These are phyloP conservation scores for Cucurbita maxima DNA, from an alignment of 306 rosid genomes.

Conservation along the genomic window DNA sequence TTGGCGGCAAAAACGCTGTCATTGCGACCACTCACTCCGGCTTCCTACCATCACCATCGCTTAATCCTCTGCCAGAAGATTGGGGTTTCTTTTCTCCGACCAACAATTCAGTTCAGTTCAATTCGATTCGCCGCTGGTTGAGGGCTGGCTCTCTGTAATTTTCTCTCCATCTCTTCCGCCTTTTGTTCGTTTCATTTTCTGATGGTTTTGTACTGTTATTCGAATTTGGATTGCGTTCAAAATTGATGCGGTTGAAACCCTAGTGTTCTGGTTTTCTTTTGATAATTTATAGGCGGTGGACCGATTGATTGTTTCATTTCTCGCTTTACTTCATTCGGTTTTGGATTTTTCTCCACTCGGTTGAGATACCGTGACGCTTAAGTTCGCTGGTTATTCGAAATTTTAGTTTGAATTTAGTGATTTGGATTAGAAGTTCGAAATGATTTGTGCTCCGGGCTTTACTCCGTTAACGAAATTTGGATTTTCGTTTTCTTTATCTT, in stretches of 20 bases:
- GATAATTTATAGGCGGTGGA: too few species aligned
- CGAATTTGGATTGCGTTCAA: not conserved
- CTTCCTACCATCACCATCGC: not conserved
- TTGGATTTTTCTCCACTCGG: too few species aligned
- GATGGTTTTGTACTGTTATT: not conserved
- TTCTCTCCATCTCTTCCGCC: not conserved
- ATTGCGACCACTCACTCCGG: constrained; percentile 7
- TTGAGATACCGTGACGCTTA: too few species aligned
- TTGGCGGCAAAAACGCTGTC: constrained; percentile 16
- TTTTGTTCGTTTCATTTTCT: not conserved
- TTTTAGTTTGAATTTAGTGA: not conserved
- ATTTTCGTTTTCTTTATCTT: constrained; percentile 24
- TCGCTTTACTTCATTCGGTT: too few species aligned
- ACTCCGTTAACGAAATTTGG: constrained; percentile 27
- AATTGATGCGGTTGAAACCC: not conserved
- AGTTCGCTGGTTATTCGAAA: not conserved
- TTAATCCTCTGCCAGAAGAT: not conserved
- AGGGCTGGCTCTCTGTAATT: not conserved
- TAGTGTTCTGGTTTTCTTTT: not conserved
- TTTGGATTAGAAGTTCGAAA: constrained; percentile 5
- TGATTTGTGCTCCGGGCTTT: constrained; percentile 50
- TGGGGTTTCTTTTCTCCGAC: not conserved
- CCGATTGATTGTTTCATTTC: not conserved
- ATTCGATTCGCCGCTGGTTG: not conserved
- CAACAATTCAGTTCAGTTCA: not conserved